Percentiles rank a stretch among this genome's conserved stretches.
Conservation (phyloP, 2,329 filamentous ascomycete genomes). For the Dichotomopilus funicola region DNA sequence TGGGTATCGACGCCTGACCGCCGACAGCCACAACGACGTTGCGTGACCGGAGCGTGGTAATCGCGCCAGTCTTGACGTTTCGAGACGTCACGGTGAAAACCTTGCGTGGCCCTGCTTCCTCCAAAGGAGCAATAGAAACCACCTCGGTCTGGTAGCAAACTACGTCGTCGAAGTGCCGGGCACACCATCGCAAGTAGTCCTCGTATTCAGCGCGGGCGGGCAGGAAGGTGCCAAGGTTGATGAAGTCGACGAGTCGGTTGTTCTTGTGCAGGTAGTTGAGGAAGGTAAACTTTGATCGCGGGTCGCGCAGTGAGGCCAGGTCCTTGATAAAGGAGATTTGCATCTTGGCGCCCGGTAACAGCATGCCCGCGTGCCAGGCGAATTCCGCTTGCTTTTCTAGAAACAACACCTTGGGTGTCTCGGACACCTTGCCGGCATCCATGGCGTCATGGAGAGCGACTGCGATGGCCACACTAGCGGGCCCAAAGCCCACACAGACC, state of each 20-base stretch:
- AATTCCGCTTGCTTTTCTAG: slow-evolving; percentile 79
- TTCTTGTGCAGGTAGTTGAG: slow-evolving; percentile 86
- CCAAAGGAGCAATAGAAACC: slow-evolving; percentile 58
- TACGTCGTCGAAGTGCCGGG: slow-evolving; percentile 64
- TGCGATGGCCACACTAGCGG: slow-evolving; percentile 81
- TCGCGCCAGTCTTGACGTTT: slow-evolving; percentile 51
- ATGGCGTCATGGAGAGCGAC: slow-evolving; percentile 81
- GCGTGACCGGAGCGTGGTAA: slow-evolving; percentile 49
- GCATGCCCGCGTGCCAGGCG: slow-evolving; percentile 93
- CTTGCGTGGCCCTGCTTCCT: slow-evolving; percentile 46
- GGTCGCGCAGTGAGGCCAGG: slow-evolving; percentile 81
- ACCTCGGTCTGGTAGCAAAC: slow-evolving; percentile 77
- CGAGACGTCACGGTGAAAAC: slow-evolving; percentile 62
- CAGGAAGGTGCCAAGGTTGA: slow-evolving; percentile 82
- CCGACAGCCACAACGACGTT: slow-evolving; percentile 59
- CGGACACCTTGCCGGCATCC: slow-evolving; percentile 41
- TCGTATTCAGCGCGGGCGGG: slow-evolving; percentile 86
- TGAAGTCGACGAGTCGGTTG: slow-evolving; percentile 78
- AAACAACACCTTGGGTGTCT: slow-evolving; percentile 69
- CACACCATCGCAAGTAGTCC: slow-evolving; percentile 92
- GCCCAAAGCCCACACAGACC: slow-evolving; percentile 87
- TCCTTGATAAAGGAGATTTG: slow-evolving; percentile 98
- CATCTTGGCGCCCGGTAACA: slow-evolving; percentile 89
- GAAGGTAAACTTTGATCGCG: slow-evolving; percentile 87
- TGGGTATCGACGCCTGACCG: slow-evolving; percentile 62